Percentiles rank a stretch among this genome's conserved stretches.
Conservation (phyloP, 805 yeast genomes). For the Kuraishia molischiana region DNA sequence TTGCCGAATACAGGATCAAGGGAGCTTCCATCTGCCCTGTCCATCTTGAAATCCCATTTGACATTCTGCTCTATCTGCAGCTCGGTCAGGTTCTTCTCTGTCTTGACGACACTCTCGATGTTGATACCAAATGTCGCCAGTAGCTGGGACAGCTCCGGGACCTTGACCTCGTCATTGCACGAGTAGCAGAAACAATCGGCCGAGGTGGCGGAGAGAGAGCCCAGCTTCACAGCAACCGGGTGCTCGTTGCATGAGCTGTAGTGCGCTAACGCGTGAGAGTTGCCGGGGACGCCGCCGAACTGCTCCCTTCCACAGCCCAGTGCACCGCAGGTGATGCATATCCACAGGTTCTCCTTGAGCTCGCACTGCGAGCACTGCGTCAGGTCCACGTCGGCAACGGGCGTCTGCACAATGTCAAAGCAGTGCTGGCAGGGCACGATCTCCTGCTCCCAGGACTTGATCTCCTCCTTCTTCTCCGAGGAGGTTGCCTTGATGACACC, state of each 20-base stretch:
- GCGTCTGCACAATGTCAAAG: constrained; percentile 34
- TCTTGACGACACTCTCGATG: constrained; percentile 42
- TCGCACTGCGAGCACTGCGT: constrained; percentile 49
- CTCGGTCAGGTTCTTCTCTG: constrained; percentile 84
- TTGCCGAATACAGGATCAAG: constrained; percentile 63
- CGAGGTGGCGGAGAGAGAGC: constrained; percentile 71
- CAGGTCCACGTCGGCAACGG: constrained; percentile 19
- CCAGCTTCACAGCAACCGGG: constrained; percentile 82
- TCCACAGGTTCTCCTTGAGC: constrained; percentile 75
- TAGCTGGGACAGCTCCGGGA: constrained; percentile 41
- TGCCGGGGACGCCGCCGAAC: constrained; percentile 90
- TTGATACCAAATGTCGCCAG: constrained; percentile 62
- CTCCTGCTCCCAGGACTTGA: constrained; percentile 89
- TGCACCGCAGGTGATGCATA: constrained; percentile 85
- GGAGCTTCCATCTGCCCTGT: constrained; percentile 57
- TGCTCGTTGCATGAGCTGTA: constrained; percentile 44
- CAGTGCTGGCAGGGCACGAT: constrained; percentile 75
- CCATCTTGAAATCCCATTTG: constrained; percentile 87
- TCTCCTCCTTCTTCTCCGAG: constrained; percentile 50
- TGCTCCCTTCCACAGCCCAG: constrained; percentile 93
- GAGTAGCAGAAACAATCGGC: constrained; percentile 85
- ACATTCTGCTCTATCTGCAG: constrained; percentile 87
- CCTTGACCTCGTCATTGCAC: constrained; percentile 83
- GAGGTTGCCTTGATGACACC: constrained; percentile 50
- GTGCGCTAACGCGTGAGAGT: constrained; percentile 82